Evolutionary conservation across 305 asterid genomes (phyloP).

Genomic region (Fraxinus sp.): DNA sequence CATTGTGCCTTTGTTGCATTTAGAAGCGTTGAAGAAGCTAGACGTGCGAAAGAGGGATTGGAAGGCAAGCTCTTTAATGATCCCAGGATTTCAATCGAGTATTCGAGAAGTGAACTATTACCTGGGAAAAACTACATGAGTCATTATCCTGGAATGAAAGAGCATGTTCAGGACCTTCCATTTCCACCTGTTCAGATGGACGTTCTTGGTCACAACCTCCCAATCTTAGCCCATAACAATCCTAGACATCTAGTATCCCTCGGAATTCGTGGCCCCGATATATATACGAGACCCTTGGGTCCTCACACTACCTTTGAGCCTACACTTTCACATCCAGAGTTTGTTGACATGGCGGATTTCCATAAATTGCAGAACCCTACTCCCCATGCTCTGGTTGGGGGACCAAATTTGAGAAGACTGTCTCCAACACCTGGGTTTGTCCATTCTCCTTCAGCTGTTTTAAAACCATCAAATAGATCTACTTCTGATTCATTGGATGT

Average conservation of each 20-base stretch:
- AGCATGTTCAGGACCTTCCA: slow-evolving; percentile 50
- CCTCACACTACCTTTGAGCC: slow-evolving; percentile 59
- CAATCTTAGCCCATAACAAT: slow-evolving; percentile 48
- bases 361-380: slow-evolving; percentile 48
- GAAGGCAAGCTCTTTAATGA: slow-evolving; percentile 92
- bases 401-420: slow-evolving; percentile 69
- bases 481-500: slow-evolving; percentile 65
- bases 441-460: slow-evolving; percentile 61
- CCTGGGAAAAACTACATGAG: slow-evolving; percentile 38
- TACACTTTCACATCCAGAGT: slow-evolving; percentile 46
- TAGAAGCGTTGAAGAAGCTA: slow-evolving; percentile 94
- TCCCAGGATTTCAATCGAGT: slow-evolving; percentile 79
- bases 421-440: slow-evolving; percentile 65
- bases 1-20: slow-evolving; percentile 81
- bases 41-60: slow-evolving; percentile 88
- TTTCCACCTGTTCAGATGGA: slow-evolving; percentile 69
- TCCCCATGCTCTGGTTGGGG: slow-evolving; percentile 56
- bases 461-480: slow-evolving; percentile 44
- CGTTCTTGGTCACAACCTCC: slow-evolving; percentile 52
- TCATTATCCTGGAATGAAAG: slow-evolving; percentile 54
- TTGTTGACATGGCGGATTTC: slow-evolving; percentile 40
- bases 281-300: slow-evolving; percentile 51
- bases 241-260: slow-evolving; percentile 44
- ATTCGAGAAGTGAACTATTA: slow-evolving; percentile 57
- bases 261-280: slow-evolving; percentile 63